phyloP scores from a whole-genome alignment of 228 moss, liverwort and hornwort species.

The Sphagnum magellanicum region DNA sequence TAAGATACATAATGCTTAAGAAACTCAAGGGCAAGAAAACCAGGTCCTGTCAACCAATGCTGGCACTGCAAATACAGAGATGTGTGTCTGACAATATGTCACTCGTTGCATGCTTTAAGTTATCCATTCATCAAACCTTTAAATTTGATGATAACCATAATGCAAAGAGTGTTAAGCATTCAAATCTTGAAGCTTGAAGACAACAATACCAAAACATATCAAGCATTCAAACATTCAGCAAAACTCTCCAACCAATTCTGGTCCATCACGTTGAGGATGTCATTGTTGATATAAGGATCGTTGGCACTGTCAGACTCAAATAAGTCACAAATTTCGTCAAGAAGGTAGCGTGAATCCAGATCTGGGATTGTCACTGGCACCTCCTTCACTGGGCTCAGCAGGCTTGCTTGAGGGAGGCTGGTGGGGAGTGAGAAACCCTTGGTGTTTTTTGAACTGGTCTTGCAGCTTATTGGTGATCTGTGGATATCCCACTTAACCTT shows the following conservation, averaged over 20 bases:
- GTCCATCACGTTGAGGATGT: constrained; percentile 10
- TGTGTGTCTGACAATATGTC: no score
- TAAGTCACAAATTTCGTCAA: constrained; percentile 6
- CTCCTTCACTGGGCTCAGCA: background rate
- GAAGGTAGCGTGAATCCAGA: background rate
- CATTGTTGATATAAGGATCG: constrained; percentile 12
- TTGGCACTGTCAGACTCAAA: constrained; percentile 16
- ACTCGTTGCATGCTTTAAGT: no score
- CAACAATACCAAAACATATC: background rate
- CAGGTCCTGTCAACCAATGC: no score
- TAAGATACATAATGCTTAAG: no score
- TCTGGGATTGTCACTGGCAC: background rate
- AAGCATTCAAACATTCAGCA: constrained; percentile 6
- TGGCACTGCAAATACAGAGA: no score
- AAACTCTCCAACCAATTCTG: constrained; percentile 11
- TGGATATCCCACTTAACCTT: background rate
- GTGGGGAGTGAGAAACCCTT: background rate
- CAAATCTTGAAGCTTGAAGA: no score
- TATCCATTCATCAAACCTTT: no score
- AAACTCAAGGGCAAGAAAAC: no score
- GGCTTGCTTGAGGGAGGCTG: background rate
- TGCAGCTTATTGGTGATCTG: background rate
- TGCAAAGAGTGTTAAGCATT: no score
- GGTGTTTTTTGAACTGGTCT: background rate
- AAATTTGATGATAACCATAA: no score